Percentiles rank a stretch among this genome's conserved stretches.
These are phyloP conservation scores for Boletus eberwhitei DNA, from an alignment of 768 basidiomycete species.

Conservation along the genomic window DNA sequence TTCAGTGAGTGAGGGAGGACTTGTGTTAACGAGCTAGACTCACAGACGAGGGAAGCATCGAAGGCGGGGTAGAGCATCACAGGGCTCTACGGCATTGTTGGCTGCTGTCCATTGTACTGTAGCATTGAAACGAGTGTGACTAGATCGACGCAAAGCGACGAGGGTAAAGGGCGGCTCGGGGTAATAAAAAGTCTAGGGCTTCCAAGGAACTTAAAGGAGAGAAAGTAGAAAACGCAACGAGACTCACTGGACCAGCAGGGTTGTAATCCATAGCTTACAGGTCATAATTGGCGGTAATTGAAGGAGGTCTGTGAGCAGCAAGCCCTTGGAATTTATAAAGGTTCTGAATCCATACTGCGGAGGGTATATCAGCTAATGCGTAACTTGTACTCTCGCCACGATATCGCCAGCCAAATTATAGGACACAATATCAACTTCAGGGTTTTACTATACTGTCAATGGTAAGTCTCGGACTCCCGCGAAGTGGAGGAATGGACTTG, in stretches of 20 bases:
- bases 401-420: neutral
- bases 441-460: no score
- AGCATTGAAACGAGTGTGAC: no score
- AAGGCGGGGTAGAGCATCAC: constrained; percentile 68
- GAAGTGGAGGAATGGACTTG: no score
- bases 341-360: no score
- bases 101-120: no score
- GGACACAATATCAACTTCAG: neutral
- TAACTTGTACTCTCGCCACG: neutral
- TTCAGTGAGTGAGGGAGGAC: neutral
- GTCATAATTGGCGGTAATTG: no score
- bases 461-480: no score
- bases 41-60: neutral
- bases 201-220: neutral
- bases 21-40: constrained; percentile 33
- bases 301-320: neutral
- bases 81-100: neutral
- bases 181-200: neutral
- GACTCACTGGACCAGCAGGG: neutral
- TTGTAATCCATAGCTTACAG: neutral
- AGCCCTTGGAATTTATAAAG: neutral
- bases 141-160: no score
- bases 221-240: neutral
- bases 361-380: neutral
- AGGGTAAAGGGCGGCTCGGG: neutral